These are phyloP conservation scores for Mortierella alpina DNA, from an alignment of 192 early-diverging fungal genomes.

Conservation along the genomic window DNA sequence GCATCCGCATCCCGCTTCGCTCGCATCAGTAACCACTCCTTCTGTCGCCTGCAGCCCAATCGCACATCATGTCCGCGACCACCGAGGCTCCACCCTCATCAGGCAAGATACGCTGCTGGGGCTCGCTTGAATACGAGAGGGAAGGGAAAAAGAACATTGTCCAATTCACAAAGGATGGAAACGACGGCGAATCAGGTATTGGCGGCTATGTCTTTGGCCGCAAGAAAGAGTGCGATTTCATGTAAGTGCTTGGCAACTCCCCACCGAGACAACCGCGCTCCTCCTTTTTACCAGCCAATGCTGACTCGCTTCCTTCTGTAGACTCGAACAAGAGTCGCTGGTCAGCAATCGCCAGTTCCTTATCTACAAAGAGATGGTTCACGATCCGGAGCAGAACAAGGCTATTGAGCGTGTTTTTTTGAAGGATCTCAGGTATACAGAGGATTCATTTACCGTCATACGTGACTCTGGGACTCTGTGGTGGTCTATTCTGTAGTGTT, in stretches of 20 bases:
- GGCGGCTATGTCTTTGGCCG: slow-evolving; percentile 53
- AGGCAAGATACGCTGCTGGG: slow-evolving; percentile 33
- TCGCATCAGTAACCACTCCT: too few species aligned
- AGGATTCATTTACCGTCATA: neutral
- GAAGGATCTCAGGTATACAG: slow-evolving; percentile 42
- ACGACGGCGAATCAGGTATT: slow-evolving; percentile 46
- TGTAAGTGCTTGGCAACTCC: slow-evolving; percentile 18
- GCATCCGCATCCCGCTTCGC: too few species aligned
- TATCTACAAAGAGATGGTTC: slow-evolving; percentile 45
- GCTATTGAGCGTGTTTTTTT: slow-evolving; percentile 47
- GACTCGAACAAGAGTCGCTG: neutral
- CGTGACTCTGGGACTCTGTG: neutral
- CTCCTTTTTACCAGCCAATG: neutral
- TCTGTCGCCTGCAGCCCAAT: too few species aligned
- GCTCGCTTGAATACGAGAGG: slow-evolving; percentile 43
- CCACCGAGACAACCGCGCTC: neutral
- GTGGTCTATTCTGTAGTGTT: neutral
- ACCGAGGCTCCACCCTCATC: too few species aligned
- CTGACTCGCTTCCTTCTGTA: neutral
- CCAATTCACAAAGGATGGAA: slow-evolving; percentile 43
- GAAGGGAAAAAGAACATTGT: slow-evolving; percentile 29
- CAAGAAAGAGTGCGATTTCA: slow-evolving; percentile 31
- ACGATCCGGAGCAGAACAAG: slow-evolving; percentile 24
- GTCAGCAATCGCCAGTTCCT: slow-evolving; percentile 50
- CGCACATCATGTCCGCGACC: neutral